Base-by-base conservation (phyloP, 306 rosid species). In the Casuarina equisetifolia region DNA sequence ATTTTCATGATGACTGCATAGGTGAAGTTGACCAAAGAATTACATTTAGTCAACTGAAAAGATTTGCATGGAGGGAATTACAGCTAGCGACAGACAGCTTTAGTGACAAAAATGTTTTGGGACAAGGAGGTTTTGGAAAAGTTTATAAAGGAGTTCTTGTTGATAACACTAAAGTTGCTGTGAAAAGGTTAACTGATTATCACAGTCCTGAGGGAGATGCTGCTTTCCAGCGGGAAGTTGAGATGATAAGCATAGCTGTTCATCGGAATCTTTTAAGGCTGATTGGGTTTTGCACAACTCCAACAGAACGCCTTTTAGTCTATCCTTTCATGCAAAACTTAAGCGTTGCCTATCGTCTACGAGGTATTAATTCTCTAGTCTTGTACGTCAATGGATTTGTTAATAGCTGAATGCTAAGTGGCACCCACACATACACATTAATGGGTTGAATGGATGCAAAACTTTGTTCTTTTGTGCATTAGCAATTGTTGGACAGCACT, bases 111-210 rank as follows among this genome's bases (percentile, higher is more conserved):
- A 90, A 91, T 81, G 97, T 96, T 82, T 63, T 96, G 69, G 99
- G 99, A 70, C 99, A 96, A 83, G 99, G 99, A 81, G 99, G 98
- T 79, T 96, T 96, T 85, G 99, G 99, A 82, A 96, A 92, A 87
- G 98, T 96, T 75, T 96, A 96, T 76, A 96, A 91, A 85, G 99
- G 99, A 69, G 98, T 96, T 82, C 91, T 96, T 50, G 76, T 87
- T 72, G 98, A 96, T 86, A 85, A 81, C 82, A 91, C 94, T 57
- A 92, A 92, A 86, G 87, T 96, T 87, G 99, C 99, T 49, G 99
- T 96, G 69, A 96, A 96, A 86, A 89, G 99, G 75, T 84, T 96
- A 75, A 92, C 96, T 49, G 98, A 96, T 80, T 90, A 82, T 82
- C 97, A 91, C 82, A 92, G 99, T 78, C 99, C 99, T 0, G 98